Evolutionary conservation across 176 grass and related monocot species (phyloP).

Genomic region (Eragrostis nindensis): DNA sequence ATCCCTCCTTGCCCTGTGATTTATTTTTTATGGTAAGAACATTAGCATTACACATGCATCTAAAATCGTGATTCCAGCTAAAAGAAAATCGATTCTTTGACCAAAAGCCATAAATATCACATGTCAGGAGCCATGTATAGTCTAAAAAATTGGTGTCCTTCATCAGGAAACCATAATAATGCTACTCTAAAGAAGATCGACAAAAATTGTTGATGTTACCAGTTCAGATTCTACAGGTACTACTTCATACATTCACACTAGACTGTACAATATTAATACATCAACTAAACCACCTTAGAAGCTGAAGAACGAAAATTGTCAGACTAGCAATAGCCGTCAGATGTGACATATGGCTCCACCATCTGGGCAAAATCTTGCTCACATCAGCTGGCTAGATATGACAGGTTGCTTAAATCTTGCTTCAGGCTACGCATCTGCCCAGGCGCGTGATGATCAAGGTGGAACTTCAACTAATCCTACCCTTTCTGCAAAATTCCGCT

Average conservation of each 20-base stretch:
- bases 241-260: slow-evolving; percentile 18
- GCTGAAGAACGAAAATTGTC: background rate
- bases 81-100: no score
- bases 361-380: background rate
- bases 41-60: no score
- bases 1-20: no score
- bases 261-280: slow-evolving; percentile 37
- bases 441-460: slow-evolving; percentile 11
- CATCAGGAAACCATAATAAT: background rate
- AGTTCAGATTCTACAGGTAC: background rate
- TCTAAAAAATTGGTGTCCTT: no score
- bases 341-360: no score
- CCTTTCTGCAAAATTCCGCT: slow-evolving; percentile 31
- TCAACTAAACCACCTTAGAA: background rate
- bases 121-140: no score
- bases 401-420: background rate
- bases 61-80: no score
- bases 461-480: slow-evolving; percentile 27
- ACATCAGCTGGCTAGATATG: background rate
- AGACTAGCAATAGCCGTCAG: background rate
- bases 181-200: background rate
- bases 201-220: background rate
- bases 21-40: no score
- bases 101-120: no score
- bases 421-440: background rate